Conservation (phyloP, 768 basidiomycete species). For the Tremella fuciformis region DNA sequence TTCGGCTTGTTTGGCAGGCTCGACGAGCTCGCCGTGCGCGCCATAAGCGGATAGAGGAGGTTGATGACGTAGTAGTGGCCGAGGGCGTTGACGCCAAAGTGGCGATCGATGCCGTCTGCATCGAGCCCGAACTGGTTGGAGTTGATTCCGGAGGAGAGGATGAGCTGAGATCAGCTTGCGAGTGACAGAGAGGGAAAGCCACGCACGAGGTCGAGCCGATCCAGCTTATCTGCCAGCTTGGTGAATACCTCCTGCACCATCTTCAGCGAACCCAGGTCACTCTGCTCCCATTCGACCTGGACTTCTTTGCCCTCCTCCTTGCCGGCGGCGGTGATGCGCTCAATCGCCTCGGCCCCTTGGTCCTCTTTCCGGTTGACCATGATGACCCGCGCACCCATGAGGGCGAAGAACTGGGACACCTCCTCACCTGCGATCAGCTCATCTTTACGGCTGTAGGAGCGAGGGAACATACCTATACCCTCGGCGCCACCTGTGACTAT, state of each 20-base stretch:
- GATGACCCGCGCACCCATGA: slow-evolving; percentile 37
- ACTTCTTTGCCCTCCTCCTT: slow-evolving; percentile 31
- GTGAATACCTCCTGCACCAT: slow-evolving; percentile 45
- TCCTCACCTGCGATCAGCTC: slow-evolving; percentile 32
- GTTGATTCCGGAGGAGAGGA: slow-evolving; percentile 44
- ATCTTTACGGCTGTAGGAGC: neutral
- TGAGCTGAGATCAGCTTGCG: slow-evolving; percentile 21
- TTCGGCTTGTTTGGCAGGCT: slow-evolving; percentile 17
- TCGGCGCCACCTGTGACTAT: slow-evolving; percentile 35
- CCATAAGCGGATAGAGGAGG: slow-evolving; percentile 54
- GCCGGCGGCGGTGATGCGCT: slow-evolving; percentile 33
- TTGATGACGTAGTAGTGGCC: slow-evolving; percentile 56
- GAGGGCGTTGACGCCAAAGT: slow-evolving; percentile 50
- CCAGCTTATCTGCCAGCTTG: slow-evolving; percentile 27
- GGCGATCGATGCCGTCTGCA: slow-evolving; percentile 40
- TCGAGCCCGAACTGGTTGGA: slow-evolving; percentile 38
- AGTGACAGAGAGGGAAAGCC: no score
- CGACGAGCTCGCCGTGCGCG: slow-evolving; percentile 46
- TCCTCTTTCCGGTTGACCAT: slow-evolving; percentile 50
- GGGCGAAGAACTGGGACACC: slow-evolving; percentile 37
- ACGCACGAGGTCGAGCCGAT: slow-evolving; percentile 44
- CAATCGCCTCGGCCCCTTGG: slow-evolving; percentile 47
- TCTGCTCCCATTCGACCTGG: slow-evolving; percentile 37
- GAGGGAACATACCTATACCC: slow-evolving; percentile 13
- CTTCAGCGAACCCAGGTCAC: slow-evolving; percentile 42